Evolutionary conservation across 805 yeast species (phyloP).

Genomic region (Pichia manshurica): DNA sequence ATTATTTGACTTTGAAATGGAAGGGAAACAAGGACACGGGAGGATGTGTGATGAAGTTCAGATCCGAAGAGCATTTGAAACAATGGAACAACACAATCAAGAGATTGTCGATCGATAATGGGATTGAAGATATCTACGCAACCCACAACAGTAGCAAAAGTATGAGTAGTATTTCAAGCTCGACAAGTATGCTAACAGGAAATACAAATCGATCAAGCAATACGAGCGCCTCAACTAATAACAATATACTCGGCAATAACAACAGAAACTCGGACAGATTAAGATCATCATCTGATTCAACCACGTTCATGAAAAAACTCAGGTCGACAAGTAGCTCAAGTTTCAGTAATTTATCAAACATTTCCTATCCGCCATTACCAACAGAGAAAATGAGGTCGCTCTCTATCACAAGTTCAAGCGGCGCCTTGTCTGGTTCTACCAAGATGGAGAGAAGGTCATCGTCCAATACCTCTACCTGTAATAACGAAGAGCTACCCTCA

Average conservation of each 20-base stretch:
- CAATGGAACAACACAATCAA: slow-evolving; percentile 77
- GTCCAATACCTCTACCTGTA: slow-evolving; percentile 1
- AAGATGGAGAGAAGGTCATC: too few species aligned
- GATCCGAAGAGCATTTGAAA: slow-evolving; percentile 73
- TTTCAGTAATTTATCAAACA: slow-evolving; percentile 14
- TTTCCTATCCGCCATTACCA: slow-evolving; percentile 23
- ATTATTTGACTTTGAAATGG: slow-evolving; percentile 66
- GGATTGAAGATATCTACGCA: slow-evolving; percentile 1
- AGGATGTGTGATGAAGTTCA: slow-evolving; percentile 72
- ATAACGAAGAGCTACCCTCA: slow-evolving; percentile 12
- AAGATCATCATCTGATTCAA: slow-evolving; percentile 24
- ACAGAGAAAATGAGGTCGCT: slow-evolving; percentile 30
- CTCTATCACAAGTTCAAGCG: slow-evolving; percentile 18
- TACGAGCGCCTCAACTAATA: slow-evolving; percentile 14
- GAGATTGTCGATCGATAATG: slow-evolving; percentile 29
- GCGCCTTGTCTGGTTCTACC: too few species aligned
- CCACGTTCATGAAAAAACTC: slow-evolving; percentile 21
- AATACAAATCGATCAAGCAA: slow-evolving; percentile 15
- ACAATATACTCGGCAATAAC: background rate
- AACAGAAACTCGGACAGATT: slow-evolving; percentile 17
- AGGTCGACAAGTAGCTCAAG: slow-evolving; percentile 26
- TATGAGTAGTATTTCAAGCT: slow-evolving; percentile 9
- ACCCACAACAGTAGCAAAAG: slow-evolving; percentile 13
- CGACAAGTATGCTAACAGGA: slow-evolving; percentile 9
- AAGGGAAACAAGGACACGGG: slow-evolving; percentile 85